Percentiles rank a stretch among this genome's conserved stretches.
phyloP scores from a whole-genome alignment of 208 protist species.

The Tetramitus jugosus region DNA sequence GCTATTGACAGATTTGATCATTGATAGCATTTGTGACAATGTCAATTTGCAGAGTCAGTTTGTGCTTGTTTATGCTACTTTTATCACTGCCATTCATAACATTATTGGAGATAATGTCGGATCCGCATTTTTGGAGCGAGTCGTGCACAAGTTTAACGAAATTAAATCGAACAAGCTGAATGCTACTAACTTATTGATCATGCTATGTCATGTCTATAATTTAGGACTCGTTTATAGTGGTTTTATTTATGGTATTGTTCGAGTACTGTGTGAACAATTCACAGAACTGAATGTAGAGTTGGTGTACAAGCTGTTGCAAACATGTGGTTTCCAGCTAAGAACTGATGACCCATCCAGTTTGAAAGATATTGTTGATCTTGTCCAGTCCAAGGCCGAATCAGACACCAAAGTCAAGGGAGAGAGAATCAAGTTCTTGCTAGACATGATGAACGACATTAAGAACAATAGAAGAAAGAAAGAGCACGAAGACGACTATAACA shows the following conservation, averaged over 20 bases:
- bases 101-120: not conserved
- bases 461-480: constrained; percentile 5
- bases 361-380: constrained; percentile 16
- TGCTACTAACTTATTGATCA: not conserved
- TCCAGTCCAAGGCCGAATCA: not conserved
- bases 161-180: not conserved
- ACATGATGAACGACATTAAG: constrained; percentile 12
- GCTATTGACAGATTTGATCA: not conserved
- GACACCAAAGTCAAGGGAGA: not conserved
- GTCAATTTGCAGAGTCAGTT: constrained; percentile 1
- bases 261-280: not conserved
- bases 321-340: constrained; percentile 1
- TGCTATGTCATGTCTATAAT: constrained; percentile 16
- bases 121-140: not conserved
- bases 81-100: not conserved
- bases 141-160: not conserved
- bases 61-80: constrained; percentile 15
- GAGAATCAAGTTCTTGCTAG: not conserved
- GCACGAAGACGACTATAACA: not conserved
- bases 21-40: not conserved
- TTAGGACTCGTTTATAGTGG: not conserved
- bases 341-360: not conserved
- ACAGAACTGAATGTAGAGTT: not conserved
- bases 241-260: constrained; percentile 15
- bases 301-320: not conserved